These are phyloP conservation scores for Mitragyna speciosa DNA, from an alignment of 257 asterid genomes.

Conservation along the genomic window DNA sequence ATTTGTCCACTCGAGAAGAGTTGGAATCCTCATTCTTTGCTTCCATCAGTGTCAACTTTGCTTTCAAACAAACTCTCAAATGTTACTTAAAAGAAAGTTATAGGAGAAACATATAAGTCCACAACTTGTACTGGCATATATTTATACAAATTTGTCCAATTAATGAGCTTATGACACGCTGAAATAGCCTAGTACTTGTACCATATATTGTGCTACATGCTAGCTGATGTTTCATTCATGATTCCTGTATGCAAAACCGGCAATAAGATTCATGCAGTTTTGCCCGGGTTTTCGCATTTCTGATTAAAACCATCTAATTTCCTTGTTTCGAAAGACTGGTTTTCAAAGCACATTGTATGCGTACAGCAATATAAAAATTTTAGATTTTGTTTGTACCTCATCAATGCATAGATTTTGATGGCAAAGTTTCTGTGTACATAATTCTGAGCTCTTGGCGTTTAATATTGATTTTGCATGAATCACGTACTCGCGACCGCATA, in stretches of 20 bases:
- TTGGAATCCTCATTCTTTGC: constrained; percentile 21
- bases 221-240: background rate
- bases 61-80: background rate
- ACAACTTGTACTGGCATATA: background rate
- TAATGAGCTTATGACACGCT: background rate
- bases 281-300: background rate
- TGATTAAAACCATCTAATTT: background rate
- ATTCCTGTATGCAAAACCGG: background rate
- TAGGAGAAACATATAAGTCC: background rate
- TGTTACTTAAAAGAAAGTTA: background rate
- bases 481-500: background rate
- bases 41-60: background rate
- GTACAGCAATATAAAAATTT: too few relatives aligned
- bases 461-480: background rate
- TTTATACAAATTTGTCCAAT: background rate
- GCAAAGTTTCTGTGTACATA: too few relatives aligned
- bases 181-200: background rate
- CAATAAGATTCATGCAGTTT: background rate
- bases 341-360: background rate
- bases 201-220: too few relatives aligned
- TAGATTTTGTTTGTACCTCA: background rate
- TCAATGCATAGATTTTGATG: background rate
- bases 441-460: background rate
- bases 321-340: background rate
- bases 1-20: constrained; percentile 33